Base-by-base conservation (phyloP, 2,329 filamentous ascomycete species). In the Aureobasidium mangrovei region DNA sequence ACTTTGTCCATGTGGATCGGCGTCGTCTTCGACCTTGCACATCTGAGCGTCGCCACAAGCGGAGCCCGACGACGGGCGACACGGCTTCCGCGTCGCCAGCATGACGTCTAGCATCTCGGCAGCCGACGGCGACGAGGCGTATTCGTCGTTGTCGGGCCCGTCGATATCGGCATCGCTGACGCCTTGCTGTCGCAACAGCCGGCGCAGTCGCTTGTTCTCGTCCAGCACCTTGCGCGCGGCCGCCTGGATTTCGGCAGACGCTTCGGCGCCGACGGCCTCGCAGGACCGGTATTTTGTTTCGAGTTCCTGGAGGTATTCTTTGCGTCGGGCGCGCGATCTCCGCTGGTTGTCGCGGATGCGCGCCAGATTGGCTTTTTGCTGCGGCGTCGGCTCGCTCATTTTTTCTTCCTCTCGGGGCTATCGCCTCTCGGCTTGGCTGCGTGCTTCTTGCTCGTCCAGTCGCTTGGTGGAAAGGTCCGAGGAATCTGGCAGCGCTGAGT, bases 311-410 rank as follows among this genome's bases (percentile, higher is more conserved):
- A 88, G 71, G 64, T 90, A 88, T 63, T 88, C 84, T 71, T 85
- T 87, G 59, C 83, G 78, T 35, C 85, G 78, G 43, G 84, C 84
- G 52, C 86, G 81, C n/a, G 83, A 88, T 58, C 85, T 81, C 54
- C 86, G 77, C 66, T 90, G 86, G 63, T 90, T 91, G 62, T 90
- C 84, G 59, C 86, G 79, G 60, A 89, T 84, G 56, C 85, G 82
- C 44, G 79, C 77, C 33, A 75, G 69, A 51, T 73, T 73, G 52
- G 70, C 67, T 35, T 54, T 61, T 53, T 65, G 60, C 61, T 63
- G 60, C 32, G 39, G 49, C 12, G 49, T 43, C 4, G 49, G 31
- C 10, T 53, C 49, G 10, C 49, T 44, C 49, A 53, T 53, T 4
- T 9, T 38, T 35, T 35, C 32, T 18, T 18, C 18, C 18, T 18